Evolutionary conservation across 768 basidiomycete species (phyloP), one percentile per base, ranked within the genome.

Genomic region (Phylloporus sp.): DNA sequence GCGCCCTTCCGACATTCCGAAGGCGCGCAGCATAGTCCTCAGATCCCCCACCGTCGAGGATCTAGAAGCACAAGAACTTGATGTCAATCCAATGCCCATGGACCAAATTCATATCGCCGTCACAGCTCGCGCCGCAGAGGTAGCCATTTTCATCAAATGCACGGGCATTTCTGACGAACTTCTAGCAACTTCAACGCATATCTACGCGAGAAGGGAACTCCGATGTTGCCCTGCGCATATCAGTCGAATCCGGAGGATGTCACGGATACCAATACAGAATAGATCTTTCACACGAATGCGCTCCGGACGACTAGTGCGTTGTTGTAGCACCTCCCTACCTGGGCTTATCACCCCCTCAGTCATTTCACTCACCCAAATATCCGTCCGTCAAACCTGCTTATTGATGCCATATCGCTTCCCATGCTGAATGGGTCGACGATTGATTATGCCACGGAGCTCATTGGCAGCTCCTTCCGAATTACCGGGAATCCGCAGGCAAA

Each of bases 231-330:
- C 73, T 97, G 29, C 75, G 94, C 55, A 78, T 98, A 55, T 75
- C 82, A 1, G 92, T 98, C n/a, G 93, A 97, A 62, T 89, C 87
- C 16, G 95, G 95, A 13, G 95, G 95, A 23, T 98, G 95, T 62
- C 94, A 98, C 67, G 95, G 95, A 35, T 97, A 97, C 69, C 92
- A 97, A 62, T 95, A 97, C 71, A 94, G 88, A 60, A 83, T 97
- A 80, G 84, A 87, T 50, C 76, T 97, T 8, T 86, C 88, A 5
- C 78, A 75, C 39, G 70, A 73, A 47, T 73, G 75, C 10, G 72
- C 76, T 32, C 75, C 76, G 6, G 91, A 92, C 57, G 92, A 95
- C 70, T 95, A 93, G 93, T 94, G 65, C 69, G 90, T 73, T 20
- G 6, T 15, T 4, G 10, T 42, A 18, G 6, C 23, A 5, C 6